Evolutionary conservation across 2,329 filamentous ascomycete genomes (phyloP), one percentile per base, ranked within the genome.

Genomic region (Aspergillus versicolor): DNA sequence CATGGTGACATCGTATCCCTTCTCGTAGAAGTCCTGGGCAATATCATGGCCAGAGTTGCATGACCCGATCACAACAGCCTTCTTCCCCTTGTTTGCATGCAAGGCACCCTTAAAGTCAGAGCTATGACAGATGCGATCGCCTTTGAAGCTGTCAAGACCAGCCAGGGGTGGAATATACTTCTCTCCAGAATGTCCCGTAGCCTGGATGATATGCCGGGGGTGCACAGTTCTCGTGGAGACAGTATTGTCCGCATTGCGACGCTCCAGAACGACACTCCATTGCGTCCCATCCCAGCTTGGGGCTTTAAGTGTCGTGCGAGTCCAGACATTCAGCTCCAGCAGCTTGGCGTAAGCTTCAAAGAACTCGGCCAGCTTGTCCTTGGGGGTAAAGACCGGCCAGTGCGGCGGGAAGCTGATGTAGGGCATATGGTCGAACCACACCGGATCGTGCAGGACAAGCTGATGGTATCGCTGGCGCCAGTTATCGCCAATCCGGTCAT

Each of bases 11-110:
- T 84, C 76, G 59, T 86, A 86, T 0, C 88, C 88, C 48, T 85
- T 84, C 63, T 89, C 85, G 41, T 82, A 79, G 63, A 81, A 89
- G 60, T 89, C 85, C 56, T 89, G 86, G 0, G 85, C 83, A 53
- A 89, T 89, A 61, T 90, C 88, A 63, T 88, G 85, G 4, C 79
- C 85, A 0, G 84, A 88, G 70, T 89, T 90, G 69, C 87, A 88
- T 1, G 83, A 85, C 1, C 88, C 88, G 0, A 90, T 78, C 0
- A 91, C 82, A 1, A 89, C 73, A 0, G 84, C 87, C 58, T 83
- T 86, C 67, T 86, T 87, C 1, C 81, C 81, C 21, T 77, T 72
- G 2, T 77, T 67, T 0, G 77, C 69, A 13, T 42, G 48, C 3
- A 71, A 69, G 0, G 84, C 84, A 0, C 84, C 85, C 0, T 75